Percentiles rank a stretch among this genome's conserved stretches.
phyloP scores from a whole-genome alignment of 2,329 filamentous ascomycete genomes.

The Beauveria caledonica region DNA sequence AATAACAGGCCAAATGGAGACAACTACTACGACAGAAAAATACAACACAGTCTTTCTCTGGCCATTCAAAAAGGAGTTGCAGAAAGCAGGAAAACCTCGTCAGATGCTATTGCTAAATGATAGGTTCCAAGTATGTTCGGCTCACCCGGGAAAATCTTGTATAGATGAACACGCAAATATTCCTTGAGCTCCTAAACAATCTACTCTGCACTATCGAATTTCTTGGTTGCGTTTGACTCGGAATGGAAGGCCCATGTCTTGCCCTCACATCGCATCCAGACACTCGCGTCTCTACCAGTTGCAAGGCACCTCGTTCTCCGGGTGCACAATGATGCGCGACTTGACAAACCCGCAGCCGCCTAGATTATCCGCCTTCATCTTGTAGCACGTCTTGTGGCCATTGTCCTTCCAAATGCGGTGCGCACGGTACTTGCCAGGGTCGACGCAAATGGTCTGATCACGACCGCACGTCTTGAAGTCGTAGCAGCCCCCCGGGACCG shows the following conservation, averaged over 20 bases:
- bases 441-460: constrained; percentile 12
- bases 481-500: constrained; percentile 5
- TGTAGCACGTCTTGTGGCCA: constrained; percentile 12
- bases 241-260: not conserved
- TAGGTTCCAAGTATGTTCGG: no score
- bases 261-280: not conserved
- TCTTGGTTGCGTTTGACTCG: no score
- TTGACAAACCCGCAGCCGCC: constrained; percentile 10
- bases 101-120: no score
- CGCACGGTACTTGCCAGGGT: constrained; percentile 9
- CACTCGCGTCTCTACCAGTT: constrained; percentile 5
- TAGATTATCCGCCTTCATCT: not conserved
- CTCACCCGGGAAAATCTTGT: no score
- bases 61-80: no score
- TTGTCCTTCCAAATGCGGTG: constrained; percentile 14
- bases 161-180: not conserved
- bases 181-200: not conserved
- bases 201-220: not conserved
- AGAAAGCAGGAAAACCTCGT: no score
- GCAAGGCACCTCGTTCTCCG: not conserved
- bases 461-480: constrained; percentile 9
- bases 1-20: not conserved
- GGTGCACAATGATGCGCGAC: not conserved
- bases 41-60: not conserved
- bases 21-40: not conserved